Base-by-base conservation (phyloP, 169 alveolate genomes). In the Plasmodium gonderi region DNA sequence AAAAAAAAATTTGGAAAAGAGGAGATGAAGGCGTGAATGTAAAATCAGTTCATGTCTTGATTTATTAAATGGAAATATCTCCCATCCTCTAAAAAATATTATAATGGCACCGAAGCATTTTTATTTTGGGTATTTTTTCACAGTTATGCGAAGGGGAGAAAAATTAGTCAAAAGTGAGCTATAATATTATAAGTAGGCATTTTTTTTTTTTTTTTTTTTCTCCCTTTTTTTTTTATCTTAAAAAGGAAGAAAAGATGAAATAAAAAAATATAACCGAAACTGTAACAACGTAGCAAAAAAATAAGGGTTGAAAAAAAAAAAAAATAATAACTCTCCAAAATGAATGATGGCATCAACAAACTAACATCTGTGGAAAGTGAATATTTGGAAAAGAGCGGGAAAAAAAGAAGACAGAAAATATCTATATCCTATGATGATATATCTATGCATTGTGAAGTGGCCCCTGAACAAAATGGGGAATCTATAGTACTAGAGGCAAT, bases 321-420 rank as follows among this genome's bases (percentile, higher is more conserved):
- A 20, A 68, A 9, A 44, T 17, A 75, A n/a, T 20, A 9, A 51
- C 23, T 49, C 38, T 33, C 26, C 17, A 80, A 54, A 60, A 82
- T 82, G 92, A 33, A 69, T 26, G 72, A 36, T 54, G 92, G 36
- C 17, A 23, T 82, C 20, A 82, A 29, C 72, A 82, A 82, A 69
- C 51, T 82, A 82, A 82, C 92, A 0, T 82, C 92, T 51, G 83
- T 82, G 0, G 92, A 82, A 44, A 82, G 42, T 54, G 92, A 82
- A 42, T 82, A 82, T 42, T 54, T 82, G 8, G 64, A 82, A 75
- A 82, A 82, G 29, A 68, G 92, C 60, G 82, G 92, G 17, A 82
- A 82, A 44, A 82, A 82, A 69, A 69, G 92, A 69, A 82, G 92
- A 69, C 92, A 82, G 12, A 69, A 82, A 69, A 45, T n/a, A 0